Evolutionary conservation across 2,329 filamentous ascomycete genomes (phyloP), one percentile per base, ranked within the genome.

Genomic region (Sporothrix curviconia): DNA sequence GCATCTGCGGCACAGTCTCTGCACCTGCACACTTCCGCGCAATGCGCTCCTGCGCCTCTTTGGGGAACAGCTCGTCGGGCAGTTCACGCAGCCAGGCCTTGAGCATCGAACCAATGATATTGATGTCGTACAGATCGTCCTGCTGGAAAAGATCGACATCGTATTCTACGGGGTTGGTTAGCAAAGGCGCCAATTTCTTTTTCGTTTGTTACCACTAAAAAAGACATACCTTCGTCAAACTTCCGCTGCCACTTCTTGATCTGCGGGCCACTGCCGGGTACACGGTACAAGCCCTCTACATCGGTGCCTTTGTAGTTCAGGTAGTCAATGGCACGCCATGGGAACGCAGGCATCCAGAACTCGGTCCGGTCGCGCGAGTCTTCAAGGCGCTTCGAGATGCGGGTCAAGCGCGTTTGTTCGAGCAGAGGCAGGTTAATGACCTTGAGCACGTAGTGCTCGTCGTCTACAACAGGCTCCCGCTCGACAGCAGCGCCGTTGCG

Each of bases 281-380:
- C 88, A 59, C 92, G 85, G 69, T 97, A 97, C 3, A 97, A 78
- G 3, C 92, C 92, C 71, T 96, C 92, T 39, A 95, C 90, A 67
- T 96, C 92, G 65, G 89, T 94, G 39, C 90, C 90, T 68, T 94
- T 95, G 72, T 92, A 94, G 71, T 96, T 96, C 54, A 97, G 77
- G 69, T 95, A 96, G 73, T 97, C 92, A 63, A 97, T 96, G 59
- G 91, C 95, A 62, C 92, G 82, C 88, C 92, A 96, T 0, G 92
- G 92, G 59, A 97, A 86, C 7, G 91, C 89, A 12, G 92, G 92
- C 92, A 97, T 96, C 92, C 92, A 97, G 68, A 95, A 97, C 68
- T 96, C 92, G 0, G 92, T 97, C 77, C 96, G 96, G 68, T 97
- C 92, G 61, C 86, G 83, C 9, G 92, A 96, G 60, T 89, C 84